Evolutionary conservation across 345 rosid genomes (phyloP).

Genomic region (Firmiana major): DNA sequence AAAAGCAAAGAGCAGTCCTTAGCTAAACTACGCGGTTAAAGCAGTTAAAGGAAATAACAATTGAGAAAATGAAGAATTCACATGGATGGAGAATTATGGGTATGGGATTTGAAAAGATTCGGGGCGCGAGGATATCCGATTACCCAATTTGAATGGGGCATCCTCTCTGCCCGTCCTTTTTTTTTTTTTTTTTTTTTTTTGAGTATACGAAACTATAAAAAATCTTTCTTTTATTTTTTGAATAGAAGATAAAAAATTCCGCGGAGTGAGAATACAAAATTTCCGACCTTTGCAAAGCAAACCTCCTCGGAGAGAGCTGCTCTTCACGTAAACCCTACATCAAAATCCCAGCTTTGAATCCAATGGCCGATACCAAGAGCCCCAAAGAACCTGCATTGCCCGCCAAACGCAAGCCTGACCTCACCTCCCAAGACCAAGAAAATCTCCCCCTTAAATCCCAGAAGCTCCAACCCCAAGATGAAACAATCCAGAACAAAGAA

Average conservation of each 20-base stretch:
- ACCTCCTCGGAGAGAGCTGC: neutral
- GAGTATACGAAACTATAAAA: too few relatives aligned
- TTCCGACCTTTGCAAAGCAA: neutral
- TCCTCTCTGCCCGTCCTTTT: too few relatives aligned
- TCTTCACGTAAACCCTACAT: neutral
- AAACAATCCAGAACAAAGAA: slow-evolving; percentile 17
- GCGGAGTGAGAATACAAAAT: neutral
- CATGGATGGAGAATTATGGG: neutral
- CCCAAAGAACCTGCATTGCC: slow-evolving; percentile 50
- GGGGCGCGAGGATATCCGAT: neutral
- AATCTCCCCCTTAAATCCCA: slow-evolving; percentile 35
- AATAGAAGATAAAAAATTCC: neutral
- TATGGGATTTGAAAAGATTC: neutral
- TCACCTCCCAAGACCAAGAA: slow-evolving; percentile 27
- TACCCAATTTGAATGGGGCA: neutral
- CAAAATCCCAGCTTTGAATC: neutral
- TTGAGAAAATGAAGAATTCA: neutral
- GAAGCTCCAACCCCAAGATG: slow-evolving; percentile 25
- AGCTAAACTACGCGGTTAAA: slow-evolving; percentile 62
- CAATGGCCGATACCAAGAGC: slow-evolving; percentile 50
- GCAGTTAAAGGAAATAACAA: neutral
- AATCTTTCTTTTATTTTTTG: too few relatives aligned
- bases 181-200: too few relatives aligned
- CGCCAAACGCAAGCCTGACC: slow-evolving; percentile 54
- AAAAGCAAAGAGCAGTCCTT: slow-evolving; percentile 63